Evolutionary conservation across 192 early-diverging fungal genomes (phyloP).

Genomic region (Backusella mclennaniae): DNA sequence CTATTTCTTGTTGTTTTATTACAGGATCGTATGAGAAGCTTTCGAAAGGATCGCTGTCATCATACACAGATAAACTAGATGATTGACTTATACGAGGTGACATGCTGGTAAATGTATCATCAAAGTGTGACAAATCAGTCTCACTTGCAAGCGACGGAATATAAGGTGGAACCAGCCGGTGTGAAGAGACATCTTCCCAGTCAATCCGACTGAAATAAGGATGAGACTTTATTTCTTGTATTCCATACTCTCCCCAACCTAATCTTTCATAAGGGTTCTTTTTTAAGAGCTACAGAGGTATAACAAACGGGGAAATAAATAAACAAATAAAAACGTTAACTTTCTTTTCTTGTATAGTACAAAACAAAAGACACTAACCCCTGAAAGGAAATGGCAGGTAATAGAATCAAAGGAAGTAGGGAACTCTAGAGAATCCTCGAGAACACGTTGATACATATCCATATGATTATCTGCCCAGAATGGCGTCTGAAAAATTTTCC

Average conservation of each 20-base stretch:
- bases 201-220: slow-evolving; percentile 68
- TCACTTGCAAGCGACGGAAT: slow-evolving; percentile 57
- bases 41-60: slow-evolving; percentile 22
- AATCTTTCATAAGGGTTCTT: slow-evolving; percentile 59
- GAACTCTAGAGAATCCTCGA: slow-evolving; percentile 51
- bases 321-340: slow-evolving; percentile 8
- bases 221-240: slow-evolving; percentile 72
- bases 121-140: slow-evolving; percentile 53
- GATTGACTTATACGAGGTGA: slow-evolving; percentile 37
- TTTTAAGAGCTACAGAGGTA: slow-evolving; percentile 49
- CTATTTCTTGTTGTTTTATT: not conserved
- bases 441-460: slow-evolving; percentile 55
- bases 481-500: slow-evolving; percentile 35
- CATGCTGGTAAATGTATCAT: slow-evolving; percentile 50
- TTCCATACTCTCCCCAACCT: slow-evolving; percentile 52
- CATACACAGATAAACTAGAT: slow-evolving; percentile 11
- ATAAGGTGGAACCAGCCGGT: slow-evolving; percentile 59
- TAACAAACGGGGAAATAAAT: slow-evolving; percentile 46
- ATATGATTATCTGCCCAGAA: slow-evolving; percentile 60
- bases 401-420: slow-evolving; percentile 42
- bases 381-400: slow-evolving; percentile 41
- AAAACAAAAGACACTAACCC: slow-evolving; percentile 30
- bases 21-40: slow-evolving; percentile 7
- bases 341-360: not conserved
- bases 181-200: slow-evolving; percentile 58